Evolutionary conservation across 345 rosid genomes (phyloP), one percentile per base, ranked within the genome.

Genomic region (Sonneratia alba): DNA sequence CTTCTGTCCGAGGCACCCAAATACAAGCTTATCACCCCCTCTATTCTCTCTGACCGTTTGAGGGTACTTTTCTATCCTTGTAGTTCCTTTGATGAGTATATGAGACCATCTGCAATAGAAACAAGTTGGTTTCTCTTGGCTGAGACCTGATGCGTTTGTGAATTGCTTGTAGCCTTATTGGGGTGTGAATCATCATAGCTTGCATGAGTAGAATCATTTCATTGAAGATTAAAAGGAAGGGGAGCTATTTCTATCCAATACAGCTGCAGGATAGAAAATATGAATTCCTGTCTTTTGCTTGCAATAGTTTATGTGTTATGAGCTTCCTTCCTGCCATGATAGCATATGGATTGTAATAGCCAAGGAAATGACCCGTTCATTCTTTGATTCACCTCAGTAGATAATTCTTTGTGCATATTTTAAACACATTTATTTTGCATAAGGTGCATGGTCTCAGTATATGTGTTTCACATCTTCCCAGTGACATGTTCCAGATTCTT

Each of bases 21-120:
- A 78, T 87, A 82, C 82, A 91, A 89, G 87, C 95, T 85, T 72
- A 83, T 91, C 73, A 91, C 97, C 0, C 88, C 97, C 27, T 91
- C 95, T n/a, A 77, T 91, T 68, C 83, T 91, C 76, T 89, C 92
- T n/a, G 97, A 91, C 73, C 87, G 97, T 43, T 27, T 91, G 78
- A 87, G 95, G 91, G 94, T 91, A 85, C 9, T n/a, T 36, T 47
- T 22, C 18, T 16, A 14, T 24, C n/a, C 36, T 40, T 21, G 1
- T 22, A 0, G 34, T 22, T 51, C 43, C 42, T 55, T 65, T 1
- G 7, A n/a, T 2, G 19, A 27, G 16, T 24, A 4, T 34, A 36
- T 65, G 68, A 65, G n/a, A 27, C 32, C 14, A 9, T 64, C 40
- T 32, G 40, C 19, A 32, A 6, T 62, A 9, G 15, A 32, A 64